Conservation (phyloP, 176 grass and related monocot genomes). For the Pontederia paniculata region DNA sequence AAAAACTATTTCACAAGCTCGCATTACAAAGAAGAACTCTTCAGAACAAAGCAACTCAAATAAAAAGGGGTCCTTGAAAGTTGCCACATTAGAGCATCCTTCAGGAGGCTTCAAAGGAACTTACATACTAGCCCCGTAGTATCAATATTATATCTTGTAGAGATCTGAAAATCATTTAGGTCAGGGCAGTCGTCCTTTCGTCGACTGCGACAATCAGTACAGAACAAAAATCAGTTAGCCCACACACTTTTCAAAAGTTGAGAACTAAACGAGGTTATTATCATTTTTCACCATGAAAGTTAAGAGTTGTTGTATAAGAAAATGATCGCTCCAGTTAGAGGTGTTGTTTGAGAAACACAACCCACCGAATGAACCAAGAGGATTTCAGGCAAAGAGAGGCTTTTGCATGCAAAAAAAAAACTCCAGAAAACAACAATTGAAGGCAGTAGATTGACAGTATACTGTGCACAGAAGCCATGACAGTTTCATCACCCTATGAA, state of each 20-base stretch:
- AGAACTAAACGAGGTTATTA: neutral
- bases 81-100: neutral
- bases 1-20: too few species aligned
- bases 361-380: too few species aligned
- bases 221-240: constrained; percentile 12
- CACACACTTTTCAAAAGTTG: neutral
- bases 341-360: neutral
- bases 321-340: neutral
- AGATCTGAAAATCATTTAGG: constrained; percentile 68
- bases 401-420: too few species aligned
- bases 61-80: neutral
- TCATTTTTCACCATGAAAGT: neutral
- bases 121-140: constrained; percentile 94
- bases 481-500: too few species aligned
- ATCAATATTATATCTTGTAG: constrained; percentile 67
- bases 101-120: constrained; percentile 27
- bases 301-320: neutral
- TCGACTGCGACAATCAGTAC: constrained; percentile 35
- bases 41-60: neutral
- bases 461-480: too few species aligned
- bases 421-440: too few species aligned
- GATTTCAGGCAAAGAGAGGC: too few species aligned
- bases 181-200: constrained; percentile 69
- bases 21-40: neutral
- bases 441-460: too few species aligned